phyloP scores from a whole-genome alignment of 2,329 filamentous ascomycete genomes.

The Cladosporium sp. region DNA sequence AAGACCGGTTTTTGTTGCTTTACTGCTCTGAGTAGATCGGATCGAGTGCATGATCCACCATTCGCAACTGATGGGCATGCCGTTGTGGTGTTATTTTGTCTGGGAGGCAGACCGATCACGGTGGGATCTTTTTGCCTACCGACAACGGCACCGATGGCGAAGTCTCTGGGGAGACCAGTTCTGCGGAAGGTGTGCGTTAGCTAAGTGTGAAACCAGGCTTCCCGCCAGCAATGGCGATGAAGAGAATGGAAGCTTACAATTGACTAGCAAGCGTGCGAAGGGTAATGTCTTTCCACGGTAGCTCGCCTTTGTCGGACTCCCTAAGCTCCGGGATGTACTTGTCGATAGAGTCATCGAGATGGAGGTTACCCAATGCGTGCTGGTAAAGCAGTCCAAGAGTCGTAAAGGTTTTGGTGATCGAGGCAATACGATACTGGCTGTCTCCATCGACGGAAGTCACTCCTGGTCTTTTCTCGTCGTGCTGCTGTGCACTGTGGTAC shows the following conservation, averaged over 20 bases:
- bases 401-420: slow-evolving; percentile 50
- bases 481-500: slow-evolving; percentile 42
- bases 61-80: slow-evolving; percentile 40
- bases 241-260: slow-evolving; percentile 31
- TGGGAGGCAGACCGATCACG: slow-evolving; percentile 41
- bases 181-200: neutral
- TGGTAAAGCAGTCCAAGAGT: slow-evolving; percentile 56
- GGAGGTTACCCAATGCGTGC: slow-evolving; percentile 54
- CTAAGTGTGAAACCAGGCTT: neutral
- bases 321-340: slow-evolving; percentile 52
- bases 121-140: slow-evolving; percentile 25
- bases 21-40: slow-evolving; percentile 40
- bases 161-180: slow-evolving; percentile 46
- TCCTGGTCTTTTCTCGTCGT: slow-evolving; percentile 42
- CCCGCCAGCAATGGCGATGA: neutral
- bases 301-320: slow-evolving; percentile 40
- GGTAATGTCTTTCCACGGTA: slow-evolving; percentile 49
- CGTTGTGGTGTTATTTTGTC: slow-evolving; percentile 36
- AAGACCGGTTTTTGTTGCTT: slow-evolving; percentile 41
- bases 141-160: slow-evolving; percentile 25
- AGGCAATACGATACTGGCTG: slow-evolving; percentile 45
- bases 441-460: slow-evolving; percentile 41
- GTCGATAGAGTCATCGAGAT: slow-evolving; percentile 50
- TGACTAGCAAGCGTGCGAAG: slow-evolving; percentile 47
- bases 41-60: slow-evolving; percentile 36